Evolutionary conservation across 768 basidiomycete species (phyloP).

Genomic region (Calocera viscosa): DNA sequence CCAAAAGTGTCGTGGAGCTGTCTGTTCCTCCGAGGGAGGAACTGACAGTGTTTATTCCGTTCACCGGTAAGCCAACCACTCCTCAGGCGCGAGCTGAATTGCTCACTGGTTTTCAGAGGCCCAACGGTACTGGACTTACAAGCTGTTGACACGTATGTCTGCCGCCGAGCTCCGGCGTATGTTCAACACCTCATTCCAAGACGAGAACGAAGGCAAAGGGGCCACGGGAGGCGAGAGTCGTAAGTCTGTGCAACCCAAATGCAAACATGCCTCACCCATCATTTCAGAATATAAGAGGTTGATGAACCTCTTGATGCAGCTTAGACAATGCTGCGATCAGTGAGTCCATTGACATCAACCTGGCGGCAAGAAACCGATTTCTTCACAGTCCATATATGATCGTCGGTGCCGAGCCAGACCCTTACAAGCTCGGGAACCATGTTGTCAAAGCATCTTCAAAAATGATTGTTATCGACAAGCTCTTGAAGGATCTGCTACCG

Average conservation of each 20-base stretch:
- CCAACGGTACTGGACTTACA: conserved; percentile 51
- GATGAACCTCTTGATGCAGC: conserved; percentile 60
- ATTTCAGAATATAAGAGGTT: conserved; percentile 41
- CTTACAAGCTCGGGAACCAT: conserved; percentile 43
- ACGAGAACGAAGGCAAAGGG: conserved; percentile 24
- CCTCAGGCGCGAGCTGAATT: conserved; percentile 17
- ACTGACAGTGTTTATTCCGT: conserved; percentile 39
- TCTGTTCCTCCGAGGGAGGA: conserved; percentile 47
- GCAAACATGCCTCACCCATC: not conserved
- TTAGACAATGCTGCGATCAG: conserved; percentile 62
- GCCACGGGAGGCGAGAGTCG: conserved; percentile 29
- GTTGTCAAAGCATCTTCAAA: conserved; percentile 46
- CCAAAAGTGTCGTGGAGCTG: conserved; percentile 40
- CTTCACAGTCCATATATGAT: conserved; percentile 42
- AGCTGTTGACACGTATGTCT: conserved; percentile 43
- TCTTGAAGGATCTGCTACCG: conserved; percentile 43
- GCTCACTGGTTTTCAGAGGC: conserved; percentile 35
- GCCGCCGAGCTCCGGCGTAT: conserved; percentile 38
- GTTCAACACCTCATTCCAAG: conserved; percentile 28
- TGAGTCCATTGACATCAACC: conserved; percentile 14
- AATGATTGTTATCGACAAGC: conserved; percentile 45
- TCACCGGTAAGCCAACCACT: not conserved
- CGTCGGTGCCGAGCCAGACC: conserved; percentile 37
- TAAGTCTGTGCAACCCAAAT: no score
- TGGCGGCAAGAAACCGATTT: conserved; percentile 12